Base-by-base conservation (phyloP, 164 flowering plant genomes). In the Macadamia tetraphylla region DNA sequence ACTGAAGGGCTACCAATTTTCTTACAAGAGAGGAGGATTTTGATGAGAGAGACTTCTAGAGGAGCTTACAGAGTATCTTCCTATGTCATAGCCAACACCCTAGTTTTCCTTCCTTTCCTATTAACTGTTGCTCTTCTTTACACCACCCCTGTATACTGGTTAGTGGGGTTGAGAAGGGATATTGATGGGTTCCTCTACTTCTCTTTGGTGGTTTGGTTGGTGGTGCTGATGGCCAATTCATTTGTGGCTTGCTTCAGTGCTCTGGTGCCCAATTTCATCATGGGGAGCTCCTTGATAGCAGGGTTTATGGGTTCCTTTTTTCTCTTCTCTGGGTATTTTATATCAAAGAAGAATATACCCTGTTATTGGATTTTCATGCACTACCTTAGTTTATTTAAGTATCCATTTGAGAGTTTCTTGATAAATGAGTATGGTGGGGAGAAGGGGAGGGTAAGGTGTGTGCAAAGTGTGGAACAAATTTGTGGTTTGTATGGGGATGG, bases 281-380 rank as follows among this genome's bases (percentile, higher is more conserved):
- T 86, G 91, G 98, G 98, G 40, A 85, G 82, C 11, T 90, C 97
- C 0, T 58, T 92, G 55, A 90, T 94, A 3, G 81, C 97, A 0
- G 97, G 96, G 29, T 68, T 90, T 9, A 91, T 90, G 92, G 98
- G 96, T 1, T 84, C 95, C 0, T 91, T 91, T 73, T 94, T 94
- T 65, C 87, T 94, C 15, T 94, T 91, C 61, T 53, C 57, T 4
- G 57, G 57, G 57, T 53, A 53, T 17, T 53, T 53, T 53, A 53
- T 53, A 53, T 14, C 87, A 0, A 79, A 83, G 77, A 75, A 84
- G 10, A 81, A 75, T 71, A 89, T 91, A 49, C 98, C 97, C 9
- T 74, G 30, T 18, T 94, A 90, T 80, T 94, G 98, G 98, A 80
- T 82, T 44, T 93, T 91, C 81, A 89, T 93, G 96, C 90, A 93